These are phyloP conservation scores for Mollisiaceae sp. DNA, from an alignment of 2,329 filamentous ascomycete genomes.

Conservation along the genomic window DNA sequence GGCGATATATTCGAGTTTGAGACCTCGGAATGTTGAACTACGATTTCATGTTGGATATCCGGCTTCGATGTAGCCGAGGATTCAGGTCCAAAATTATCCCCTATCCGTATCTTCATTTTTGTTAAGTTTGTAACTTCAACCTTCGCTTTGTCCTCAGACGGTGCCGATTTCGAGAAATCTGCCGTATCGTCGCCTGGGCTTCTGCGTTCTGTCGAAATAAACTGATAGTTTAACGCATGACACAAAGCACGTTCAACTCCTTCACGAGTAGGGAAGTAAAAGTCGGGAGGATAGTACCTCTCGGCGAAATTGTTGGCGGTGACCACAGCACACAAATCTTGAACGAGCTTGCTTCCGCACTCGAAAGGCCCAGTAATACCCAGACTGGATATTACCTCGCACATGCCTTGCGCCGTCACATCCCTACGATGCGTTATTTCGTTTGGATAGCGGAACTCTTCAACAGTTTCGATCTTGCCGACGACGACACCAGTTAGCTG, in stretches of 20 bases:
- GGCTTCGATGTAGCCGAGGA: too few species aligned
- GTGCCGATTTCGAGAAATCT: not conserved
- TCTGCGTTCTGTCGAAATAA: not conserved
- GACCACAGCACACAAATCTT: not conserved
- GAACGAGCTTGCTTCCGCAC: not conserved
- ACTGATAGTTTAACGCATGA: not conserved
- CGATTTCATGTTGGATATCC: too few species aligned
- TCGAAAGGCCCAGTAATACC: conserved; percentile 2
- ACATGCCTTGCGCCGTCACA: not conserved
- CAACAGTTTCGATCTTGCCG: not conserved
- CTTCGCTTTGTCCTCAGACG: not conserved
- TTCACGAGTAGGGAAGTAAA: not conserved
- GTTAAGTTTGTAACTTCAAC: not conserved
- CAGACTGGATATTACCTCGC: not conserved
- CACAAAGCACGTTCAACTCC: not conserved
- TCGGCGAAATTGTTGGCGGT: not conserved
- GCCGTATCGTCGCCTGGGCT: not conserved
- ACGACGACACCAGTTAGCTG: not conserved
- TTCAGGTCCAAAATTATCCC: too few species aligned
- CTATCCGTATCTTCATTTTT: not conserved
- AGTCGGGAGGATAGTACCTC: not conserved
- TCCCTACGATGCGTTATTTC: not conserved
- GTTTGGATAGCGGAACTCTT: not conserved
- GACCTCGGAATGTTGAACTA: too few species aligned
- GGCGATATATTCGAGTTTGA: too few species aligned